A percentile compares a stretch with the other conserved stretches of the same genome.
Evolutionary conservation across 768 basidiomycete species (phyloP).

Genomic region (Gymnopilus dilepis): DNA sequence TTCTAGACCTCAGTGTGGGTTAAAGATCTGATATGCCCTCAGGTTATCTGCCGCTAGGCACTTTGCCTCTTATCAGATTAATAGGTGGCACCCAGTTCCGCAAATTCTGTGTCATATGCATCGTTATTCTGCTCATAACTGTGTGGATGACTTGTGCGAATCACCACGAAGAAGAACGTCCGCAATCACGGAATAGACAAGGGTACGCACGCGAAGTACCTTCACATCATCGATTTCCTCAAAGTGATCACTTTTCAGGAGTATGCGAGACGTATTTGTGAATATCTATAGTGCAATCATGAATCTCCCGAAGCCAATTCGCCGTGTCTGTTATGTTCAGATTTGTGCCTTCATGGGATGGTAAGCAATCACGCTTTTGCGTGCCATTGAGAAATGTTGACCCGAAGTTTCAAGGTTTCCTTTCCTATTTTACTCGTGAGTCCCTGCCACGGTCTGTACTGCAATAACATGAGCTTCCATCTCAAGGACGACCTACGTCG

Average conservation of each 20-base stretch:
- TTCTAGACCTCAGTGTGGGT: not conserved
- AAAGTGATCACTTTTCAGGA: constrained; percentile 32
- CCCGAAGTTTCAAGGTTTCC: constrained; percentile 70
- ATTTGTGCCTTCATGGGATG: constrained; percentile 98
- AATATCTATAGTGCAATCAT: constrained; percentile 78
- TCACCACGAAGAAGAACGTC: constrained; percentile 79
- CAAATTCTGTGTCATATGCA: constrained; percentile 90
- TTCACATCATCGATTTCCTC: not conserved
- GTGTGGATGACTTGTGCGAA: constrained; percentile 89
- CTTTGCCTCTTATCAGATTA: constrained; percentile 75
- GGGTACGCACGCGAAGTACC: constrained; percentile 37
- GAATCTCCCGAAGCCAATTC: constrained; percentile 82
- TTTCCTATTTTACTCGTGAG: constrained; percentile 90
- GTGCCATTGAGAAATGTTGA: constrained; percentile 7
- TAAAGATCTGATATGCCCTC: not conserved
- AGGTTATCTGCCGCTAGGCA: constrained; percentile 90
- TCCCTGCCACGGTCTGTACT: constrained; percentile 6
- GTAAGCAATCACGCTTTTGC: constrained; percentile 43
- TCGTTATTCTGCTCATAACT: constrained; percentile 76
- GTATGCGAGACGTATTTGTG: constrained; percentile 71
- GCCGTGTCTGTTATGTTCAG: constrained; percentile 91
- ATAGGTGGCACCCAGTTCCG: constrained; percentile 94
- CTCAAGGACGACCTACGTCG: constrained; percentile 86
- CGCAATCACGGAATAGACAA: constrained; percentile 43
- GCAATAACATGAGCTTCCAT: not conserved